Conservation (phyloP, 1,284 basidiomycete genomes). For the Cystobasidium slooffiae region DNA sequence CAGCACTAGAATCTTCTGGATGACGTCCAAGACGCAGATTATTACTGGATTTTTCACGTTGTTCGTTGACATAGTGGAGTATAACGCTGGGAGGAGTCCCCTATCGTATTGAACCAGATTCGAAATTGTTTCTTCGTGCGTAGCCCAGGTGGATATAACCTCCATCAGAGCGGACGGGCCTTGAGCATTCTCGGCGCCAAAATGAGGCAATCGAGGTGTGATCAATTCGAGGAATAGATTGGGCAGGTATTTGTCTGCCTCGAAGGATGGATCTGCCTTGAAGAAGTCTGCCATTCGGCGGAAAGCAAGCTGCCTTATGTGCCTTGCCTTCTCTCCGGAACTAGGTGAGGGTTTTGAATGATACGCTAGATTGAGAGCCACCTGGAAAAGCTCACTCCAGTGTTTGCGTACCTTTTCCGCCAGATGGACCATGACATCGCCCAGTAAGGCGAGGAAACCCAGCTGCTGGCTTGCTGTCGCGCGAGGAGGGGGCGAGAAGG, state of each 20-base stretch:
- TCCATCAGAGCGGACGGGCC: constrained; percentile 87
- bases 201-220: constrained; percentile 74
- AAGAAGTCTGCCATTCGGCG: constrained; percentile 90
- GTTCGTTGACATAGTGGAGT: constrained; percentile 76
- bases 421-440: constrained; percentile 77
- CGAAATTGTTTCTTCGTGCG: constrained; percentile 64
- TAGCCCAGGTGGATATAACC: constrained; percentile 80
- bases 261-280: constrained; percentile 67
- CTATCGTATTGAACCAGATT: constrained; percentile 74
- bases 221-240: constrained; percentile 74
- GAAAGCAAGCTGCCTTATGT: constrained; percentile 78
- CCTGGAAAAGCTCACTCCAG: constrained; percentile 75
- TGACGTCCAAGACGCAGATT: constrained; percentile 74
- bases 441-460: constrained; percentile 82
- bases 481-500: constrained; percentile 44
- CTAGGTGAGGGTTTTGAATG: constrained; percentile 59
- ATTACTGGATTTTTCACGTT: constrained; percentile 88
- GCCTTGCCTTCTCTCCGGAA: constrained; percentile 49
- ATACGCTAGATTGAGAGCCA: constrained; percentile 68
- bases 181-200: constrained; percentile 88
- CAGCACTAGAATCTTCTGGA: constrained; percentile 71
- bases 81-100: constrained; percentile 74
- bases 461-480: constrained; percentile 71
- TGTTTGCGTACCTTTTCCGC: constrained; percentile 70
- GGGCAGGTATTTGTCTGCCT: constrained; percentile 74